Percentiles rank a stretch among this genome's conserved stretches.
These are phyloP conservation scores for Aspergillus sp. DNA, from an alignment of 2,329 filamentous ascomycete genomes.

Conservation along the genomic window DNA sequence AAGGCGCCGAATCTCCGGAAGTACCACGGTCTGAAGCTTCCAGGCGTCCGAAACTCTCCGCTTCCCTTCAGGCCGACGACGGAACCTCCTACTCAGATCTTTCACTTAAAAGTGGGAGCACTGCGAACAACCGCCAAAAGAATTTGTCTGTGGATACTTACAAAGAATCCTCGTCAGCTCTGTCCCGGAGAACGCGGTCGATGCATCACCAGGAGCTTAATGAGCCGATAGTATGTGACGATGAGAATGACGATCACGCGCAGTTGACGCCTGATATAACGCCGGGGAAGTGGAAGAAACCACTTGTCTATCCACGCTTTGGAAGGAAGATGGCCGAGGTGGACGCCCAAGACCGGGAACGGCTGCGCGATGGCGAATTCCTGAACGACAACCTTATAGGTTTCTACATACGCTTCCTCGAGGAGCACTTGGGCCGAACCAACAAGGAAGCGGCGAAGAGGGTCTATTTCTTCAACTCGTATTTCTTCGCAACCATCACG, in stretches of 20 bases:
- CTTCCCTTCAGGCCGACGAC: constrained; percentile 16
- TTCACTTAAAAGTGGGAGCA: too few relatives aligned
- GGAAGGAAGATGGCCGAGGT: constrained; percentile 41
- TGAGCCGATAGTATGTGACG: constrained; percentile 10
- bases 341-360: constrained; percentile 43
- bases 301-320: constrained; percentile 36
- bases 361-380: constrained; percentile 74
- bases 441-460: constrained; percentile 50
- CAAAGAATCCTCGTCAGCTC: constrained; percentile 1
- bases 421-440: constrained; percentile 49
- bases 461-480: constrained; percentile 86
- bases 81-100: too few relatives aligned
- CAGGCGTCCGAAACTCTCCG: constrained; percentile 23
- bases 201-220: constrained; percentile 13
- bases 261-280: constrained; percentile 3
- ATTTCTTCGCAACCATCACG: constrained; percentile 74
- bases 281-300: constrained; percentile 21
- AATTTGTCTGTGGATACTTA: too few relatives aligned
- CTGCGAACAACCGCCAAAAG: too few relatives aligned
- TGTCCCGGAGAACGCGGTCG: constrained; percentile 22
- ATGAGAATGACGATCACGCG: constrained; percentile 9
- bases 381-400: constrained; percentile 88
- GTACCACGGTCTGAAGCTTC: constrained; percentile 4
- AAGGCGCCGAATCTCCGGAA: constrained; percentile 8
- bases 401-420: constrained; percentile 73